These are phyloP conservation scores for Gracilariopsis chorda DNA, from an alignment of 23 red algal genomes.

Conservation along the genomic window DNA sequence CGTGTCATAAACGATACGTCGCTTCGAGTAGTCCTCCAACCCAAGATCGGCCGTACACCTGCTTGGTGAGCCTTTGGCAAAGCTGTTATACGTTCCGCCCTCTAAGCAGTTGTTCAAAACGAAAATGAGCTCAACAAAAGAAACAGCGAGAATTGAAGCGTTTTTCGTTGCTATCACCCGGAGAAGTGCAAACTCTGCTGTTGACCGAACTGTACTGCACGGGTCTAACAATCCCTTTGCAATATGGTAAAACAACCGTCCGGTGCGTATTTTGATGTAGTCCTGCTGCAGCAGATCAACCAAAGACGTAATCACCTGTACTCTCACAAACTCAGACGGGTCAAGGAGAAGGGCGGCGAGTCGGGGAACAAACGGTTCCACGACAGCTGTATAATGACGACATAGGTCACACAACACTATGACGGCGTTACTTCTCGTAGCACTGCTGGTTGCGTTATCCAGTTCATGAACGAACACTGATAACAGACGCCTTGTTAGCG, in stretches of 20 bases:
- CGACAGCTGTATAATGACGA: constrained; percentile 67
- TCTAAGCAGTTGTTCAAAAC: constrained; percentile 68
- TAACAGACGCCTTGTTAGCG: constrained; percentile 20
- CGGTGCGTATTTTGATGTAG: constrained; percentile 63
- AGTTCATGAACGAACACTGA: constrained; percentile 56
- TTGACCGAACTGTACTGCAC: constrained; percentile 15
- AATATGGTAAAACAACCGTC: constrained; percentile 60
- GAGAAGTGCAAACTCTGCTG: constrained; percentile 55
- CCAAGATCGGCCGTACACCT: not conserved
- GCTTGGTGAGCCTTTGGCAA: not conserved
- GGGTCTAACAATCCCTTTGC: constrained; percentile 23
- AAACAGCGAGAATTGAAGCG: not conserved
- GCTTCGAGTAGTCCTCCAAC: not conserved
- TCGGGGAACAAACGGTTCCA: constrained; percentile 59
- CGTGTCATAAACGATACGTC: constrained; percentile 17
- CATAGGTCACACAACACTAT: constrained; percentile 71
- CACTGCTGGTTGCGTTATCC: constrained; percentile 37
- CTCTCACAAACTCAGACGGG: constrained; percentile 53
- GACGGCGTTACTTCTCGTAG: constrained; percentile 67
- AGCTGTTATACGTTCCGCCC: constrained; percentile 30
- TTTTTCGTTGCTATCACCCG: constrained; percentile 33
- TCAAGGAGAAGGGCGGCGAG: constrained; percentile 50
- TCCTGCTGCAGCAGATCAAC: constrained; percentile 70
- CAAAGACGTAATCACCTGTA: constrained; percentile 48
- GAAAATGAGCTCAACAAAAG: constrained; percentile 70